Conservation (phyloP, 306 rosid species). For the Elaeagnus macrophylla region DNA sequence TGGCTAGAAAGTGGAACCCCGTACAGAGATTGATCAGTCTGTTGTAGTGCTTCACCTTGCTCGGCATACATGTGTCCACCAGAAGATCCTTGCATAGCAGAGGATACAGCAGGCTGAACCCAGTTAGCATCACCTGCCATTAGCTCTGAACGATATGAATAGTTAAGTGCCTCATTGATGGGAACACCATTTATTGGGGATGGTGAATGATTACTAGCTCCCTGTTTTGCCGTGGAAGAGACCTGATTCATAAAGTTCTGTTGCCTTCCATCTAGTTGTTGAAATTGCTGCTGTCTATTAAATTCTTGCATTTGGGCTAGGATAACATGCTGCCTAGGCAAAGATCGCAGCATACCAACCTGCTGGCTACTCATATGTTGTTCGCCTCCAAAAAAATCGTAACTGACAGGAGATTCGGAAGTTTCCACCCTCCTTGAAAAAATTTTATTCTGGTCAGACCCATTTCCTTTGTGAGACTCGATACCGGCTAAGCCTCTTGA, state of each 20-base stretch:
- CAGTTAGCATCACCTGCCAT: slow-evolving; percentile 57
- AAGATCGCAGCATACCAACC: slow-evolving; percentile 52
- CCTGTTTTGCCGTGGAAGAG: slow-evolving; percentile 54
- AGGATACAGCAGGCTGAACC: slow-evolving; percentile 69
- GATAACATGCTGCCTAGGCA: slow-evolving; percentile 68
- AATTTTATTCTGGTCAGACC: slow-evolving; percentile 54
- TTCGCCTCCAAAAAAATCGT: slow-evolving; percentile 86
- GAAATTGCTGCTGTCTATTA: slow-evolving; percentile 88
- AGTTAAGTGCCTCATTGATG: slow-evolving; percentile 60
- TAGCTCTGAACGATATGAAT: slow-evolving; percentile 61
- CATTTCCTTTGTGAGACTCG: slow-evolving; percentile 60
- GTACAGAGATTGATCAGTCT: slow-evolving; percentile 73
- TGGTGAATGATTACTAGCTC: slow-evolving; percentile 55
- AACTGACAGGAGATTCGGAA: slow-evolving; percentile 69
- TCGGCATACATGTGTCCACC: slow-evolving; percentile 66
- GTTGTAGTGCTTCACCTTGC: slow-evolving; percentile 70
- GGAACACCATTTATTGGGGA: slow-evolving; percentile 70
- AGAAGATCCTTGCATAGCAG: slow-evolving; percentile 65
- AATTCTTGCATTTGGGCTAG: slow-evolving; percentile 65
- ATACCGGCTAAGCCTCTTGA: slow-evolving; percentile 56
- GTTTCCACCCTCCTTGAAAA: slow-evolving; percentile 53
- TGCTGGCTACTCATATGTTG: slow-evolving; percentile 66
- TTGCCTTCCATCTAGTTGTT: slow-evolving; percentile 71
- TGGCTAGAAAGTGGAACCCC: slow-evolving; percentile 76
- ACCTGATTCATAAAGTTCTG: slow-evolving; percentile 53